Evolutionary conservation across 768 basidiomycete genomes (phyloP).

Genomic region (Podaxis sp.): DNA sequence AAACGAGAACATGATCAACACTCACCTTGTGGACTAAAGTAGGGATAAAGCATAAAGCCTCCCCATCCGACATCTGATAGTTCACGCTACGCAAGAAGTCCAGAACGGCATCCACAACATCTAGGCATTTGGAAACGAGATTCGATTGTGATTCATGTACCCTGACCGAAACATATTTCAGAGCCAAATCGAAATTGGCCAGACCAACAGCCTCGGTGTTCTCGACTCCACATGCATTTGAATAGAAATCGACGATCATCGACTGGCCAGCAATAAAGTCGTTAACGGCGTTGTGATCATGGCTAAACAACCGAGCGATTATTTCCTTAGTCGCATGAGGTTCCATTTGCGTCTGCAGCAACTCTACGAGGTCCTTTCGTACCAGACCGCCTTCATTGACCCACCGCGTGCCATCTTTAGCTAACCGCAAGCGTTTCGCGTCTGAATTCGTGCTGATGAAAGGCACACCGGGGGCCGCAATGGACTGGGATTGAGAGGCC

Average conservation of each 20-base stretch:
- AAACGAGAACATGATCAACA: background rate
- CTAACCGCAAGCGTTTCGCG: conserved; percentile 59
- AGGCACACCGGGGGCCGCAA: conserved; percentile 26
- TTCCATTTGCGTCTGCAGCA: conserved; percentile 91
- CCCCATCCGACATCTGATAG: conserved; percentile 79
- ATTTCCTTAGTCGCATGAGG: conserved; percentile 74
- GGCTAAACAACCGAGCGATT: conserved; percentile 79
- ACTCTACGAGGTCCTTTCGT: conserved; percentile 82
- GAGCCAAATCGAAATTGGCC: conserved; percentile 84
- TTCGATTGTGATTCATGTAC: conserved; percentile 90
- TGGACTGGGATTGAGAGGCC: conserved; percentile 21
- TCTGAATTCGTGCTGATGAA: conserved; percentile 56
- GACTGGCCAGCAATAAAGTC: conserved; percentile 82
- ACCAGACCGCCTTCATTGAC: conserved; percentile 81
- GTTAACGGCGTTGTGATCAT: conserved; percentile 92
- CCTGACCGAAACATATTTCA: conserved; percentile 93
- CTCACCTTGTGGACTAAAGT: conserved; percentile 84
- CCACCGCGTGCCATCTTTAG: conserved; percentile 80
- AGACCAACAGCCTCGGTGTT: conserved; percentile 60
- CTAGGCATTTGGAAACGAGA: conserved; percentile 81
- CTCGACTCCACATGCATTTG: conserved; percentile 52
- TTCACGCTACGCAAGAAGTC: conserved; percentile 67
- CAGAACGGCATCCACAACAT: conserved; percentile 76
- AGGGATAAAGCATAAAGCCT: conserved; percentile 85
- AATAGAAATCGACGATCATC: conserved; percentile 72